A percentile compares a stretch with the other conserved stretches of the same genome.
phyloP scores from a whole-genome alignment of 805 yeast genomes.

The Metschnikowia corniflorae region DNA sequence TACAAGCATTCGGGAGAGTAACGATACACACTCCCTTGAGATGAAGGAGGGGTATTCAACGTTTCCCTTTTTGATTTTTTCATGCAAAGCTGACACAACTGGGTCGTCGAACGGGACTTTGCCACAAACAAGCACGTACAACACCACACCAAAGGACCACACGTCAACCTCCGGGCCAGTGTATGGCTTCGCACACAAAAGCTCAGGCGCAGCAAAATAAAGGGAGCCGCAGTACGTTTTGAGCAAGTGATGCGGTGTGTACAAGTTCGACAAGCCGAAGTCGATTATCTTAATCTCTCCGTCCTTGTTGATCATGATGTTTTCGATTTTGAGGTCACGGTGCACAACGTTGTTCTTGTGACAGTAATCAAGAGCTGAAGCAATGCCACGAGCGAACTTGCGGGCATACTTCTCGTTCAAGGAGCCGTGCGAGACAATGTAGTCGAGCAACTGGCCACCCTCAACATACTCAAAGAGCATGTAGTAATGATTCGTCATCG shows the following conservation, averaged over 20 bases:
- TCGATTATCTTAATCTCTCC: conserved; percentile 96
- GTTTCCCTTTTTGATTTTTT: conserved; percentile 85
- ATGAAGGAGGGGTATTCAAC: conserved; percentile 88
- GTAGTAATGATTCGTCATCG: conserved; percentile 95
- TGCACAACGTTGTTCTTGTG: conserved; percentile 95
- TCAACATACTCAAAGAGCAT: conserved; percentile 95
- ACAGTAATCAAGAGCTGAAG: conserved; percentile 88
- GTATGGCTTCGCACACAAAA: conserved; percentile 87
- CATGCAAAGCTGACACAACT: conserved; percentile 85
- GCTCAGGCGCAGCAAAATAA: conserved; percentile 98
- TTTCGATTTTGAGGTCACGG: conserved; percentile 94
- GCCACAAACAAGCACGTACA: conserved; percentile 94
- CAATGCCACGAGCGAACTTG: conserved; percentile 91
- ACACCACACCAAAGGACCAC: conserved; percentile 97
- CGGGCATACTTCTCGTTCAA: conserved; percentile 92
- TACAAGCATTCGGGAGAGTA: conserved; percentile 84
- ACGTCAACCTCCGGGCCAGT: conserved; percentile 96
- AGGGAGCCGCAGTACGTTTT: conserved; percentile 96
- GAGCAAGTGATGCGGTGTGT: conserved; percentile 63
- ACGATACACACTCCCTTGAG: conserved; percentile 73
- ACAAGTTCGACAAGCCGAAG: conserved; percentile 90
- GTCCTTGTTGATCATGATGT: conserved; percentile 86
- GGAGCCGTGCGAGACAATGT: conserved; percentile 93
- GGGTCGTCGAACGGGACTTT: conserved; percentile 98
- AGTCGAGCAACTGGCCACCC: conserved; percentile 97